Conservation (phyloP, 2,329 filamentous ascomycete species). For the Trichoderma sp. region DNA sequence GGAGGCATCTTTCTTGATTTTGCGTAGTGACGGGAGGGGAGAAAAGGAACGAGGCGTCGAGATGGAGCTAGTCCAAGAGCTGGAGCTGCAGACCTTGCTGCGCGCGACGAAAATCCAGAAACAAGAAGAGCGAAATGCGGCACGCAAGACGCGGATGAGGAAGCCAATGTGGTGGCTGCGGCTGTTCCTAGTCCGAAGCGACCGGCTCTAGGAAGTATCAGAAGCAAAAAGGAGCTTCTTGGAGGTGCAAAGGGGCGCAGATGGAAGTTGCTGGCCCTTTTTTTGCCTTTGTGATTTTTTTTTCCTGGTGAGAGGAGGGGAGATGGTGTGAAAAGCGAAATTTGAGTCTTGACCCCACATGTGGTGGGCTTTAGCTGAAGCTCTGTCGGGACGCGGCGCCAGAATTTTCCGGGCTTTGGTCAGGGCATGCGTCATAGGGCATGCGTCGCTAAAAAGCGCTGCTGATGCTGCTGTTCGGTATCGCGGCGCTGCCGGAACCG, state of each 20-base stretch:
- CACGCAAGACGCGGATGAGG: conserved; percentile 40
- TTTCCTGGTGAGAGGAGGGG: conserved; percentile 21
- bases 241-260: conserved; percentile 34
- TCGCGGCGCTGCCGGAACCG: conserved; percentile 23
- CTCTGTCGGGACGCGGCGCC: conserved; percentile 26
- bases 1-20: conserved; percentile 84
- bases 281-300: conserved; percentile 4
- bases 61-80: conserved; percentile 56
- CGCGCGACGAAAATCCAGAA: conserved; percentile 55
- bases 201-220: conserved; percentile 23
- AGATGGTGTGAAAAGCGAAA: conserved; percentile 27
- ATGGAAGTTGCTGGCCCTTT: conserved; percentile 32
- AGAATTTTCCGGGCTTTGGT: conserved; percentile 26
- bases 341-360: conserved; percentile 28
- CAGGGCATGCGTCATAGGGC: conserved; percentile 28
- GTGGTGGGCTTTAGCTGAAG: conserved; percentile 25
- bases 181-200: conserved; percentile 49
- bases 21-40: conserved; percentile 60
- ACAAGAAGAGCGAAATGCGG: conserved; percentile 58
- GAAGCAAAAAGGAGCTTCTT: conserved; percentile 34
- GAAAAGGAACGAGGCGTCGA: conserved; percentile 54
- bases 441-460: background rate
- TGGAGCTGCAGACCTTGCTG: conserved; percentile 70
- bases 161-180: conserved; percentile 50
- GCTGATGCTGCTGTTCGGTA: background rate